Base-by-base conservation (phyloP, 495 filamentous ascomycete genomes). In the Tuber indicum region DNA sequence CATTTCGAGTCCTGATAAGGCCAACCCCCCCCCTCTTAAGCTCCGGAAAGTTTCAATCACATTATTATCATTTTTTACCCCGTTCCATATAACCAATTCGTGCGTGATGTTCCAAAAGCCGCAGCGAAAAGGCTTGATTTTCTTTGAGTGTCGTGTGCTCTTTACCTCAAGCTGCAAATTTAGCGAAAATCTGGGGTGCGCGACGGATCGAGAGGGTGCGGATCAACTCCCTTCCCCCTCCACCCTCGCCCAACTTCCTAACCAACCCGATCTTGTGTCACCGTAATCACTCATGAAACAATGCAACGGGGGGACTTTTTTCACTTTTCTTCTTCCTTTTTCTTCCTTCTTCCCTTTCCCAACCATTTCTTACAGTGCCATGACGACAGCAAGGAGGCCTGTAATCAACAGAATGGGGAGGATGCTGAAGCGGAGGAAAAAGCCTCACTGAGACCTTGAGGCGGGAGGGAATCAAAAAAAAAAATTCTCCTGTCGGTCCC, bases 91-190 rank as follows among this genome's bases (percentile, higher is more conserved):
- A 17, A 36, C 26, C 17, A 7, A 66, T 66, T 66, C 26, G 26
- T 66, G 14, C 12, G 14, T 14, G 26, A 66, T 32, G 26, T 66
- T 66, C 26, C 58, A 66, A 36, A 36, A 6, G 47, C 0, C 58
- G 58, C 36, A 66, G 12, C 26, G 26, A 66, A 66, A 66, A 36
- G 58, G 58, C 58, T 66, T 36, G 58, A 66, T 66, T 66, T 14
- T 36, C 58, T 36, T 36, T 66, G 14, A 36, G 26, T 36, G 58
- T 66, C 26, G 58, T 66, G 76, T 62, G 19, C 46, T 73, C 72
- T 49, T 74, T 75, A 71, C 80, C 79, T 72, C 75, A 81, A 81
- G 79, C 79, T 81, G 79, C 79, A 81, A 81, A 81, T 77, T 81
- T 81, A 81, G 80, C 80, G 80, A 81, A 72, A 81, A 81, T 45